These are phyloP conservation scores for Gymnopus androsaceus DNA, from an alignment of 1,284 basidiomycete species.

Conservation along the genomic window DNA sequence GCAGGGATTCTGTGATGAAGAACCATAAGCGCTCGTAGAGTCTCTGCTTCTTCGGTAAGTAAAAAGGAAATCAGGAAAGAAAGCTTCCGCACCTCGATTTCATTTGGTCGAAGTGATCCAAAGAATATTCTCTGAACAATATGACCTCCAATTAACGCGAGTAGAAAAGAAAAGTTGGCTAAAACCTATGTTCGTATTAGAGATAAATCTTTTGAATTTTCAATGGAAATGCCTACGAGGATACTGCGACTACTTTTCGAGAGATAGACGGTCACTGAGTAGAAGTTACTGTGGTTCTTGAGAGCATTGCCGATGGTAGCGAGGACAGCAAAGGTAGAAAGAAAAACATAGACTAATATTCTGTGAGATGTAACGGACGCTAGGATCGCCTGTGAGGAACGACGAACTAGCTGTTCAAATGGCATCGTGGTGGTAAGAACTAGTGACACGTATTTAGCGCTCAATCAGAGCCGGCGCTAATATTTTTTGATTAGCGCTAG, in stretches of 20 bases:
- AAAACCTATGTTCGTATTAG: conserved; percentile 62
- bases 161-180: conserved; percentile 88
- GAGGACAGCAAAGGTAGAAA: conserved; percentile 73
- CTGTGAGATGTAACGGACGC: conserved; percentile 58
- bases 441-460: not conserved
- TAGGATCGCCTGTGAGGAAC: conserved; percentile 9
- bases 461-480: not conserved
- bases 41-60: conserved; percentile 51
- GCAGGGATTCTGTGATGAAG: conserved; percentile 92
- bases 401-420: conserved; percentile 12
- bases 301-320: conserved; percentile 80
- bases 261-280: conserved; percentile 90
- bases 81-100: conserved; percentile 77
- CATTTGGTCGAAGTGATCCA: conserved; percentile 83
- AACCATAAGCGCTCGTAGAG: conserved; percentile 97
- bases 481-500: not conserved
- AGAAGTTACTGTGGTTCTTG: conserved; percentile 88
- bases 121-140: conserved; percentile 89
- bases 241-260: conserved; percentile 89
- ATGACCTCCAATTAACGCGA: conserved; percentile 77
- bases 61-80: conserved; percentile 9
- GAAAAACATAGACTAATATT: conserved; percentile 66
- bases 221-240: conserved; percentile 56
- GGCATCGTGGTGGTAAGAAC: not conserved
- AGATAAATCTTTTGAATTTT: not conserved